These are phyloP conservation scores for Solanum dulcamara DNA, from an alignment of 257 asterid species.

Conservation along the genomic window DNA sequence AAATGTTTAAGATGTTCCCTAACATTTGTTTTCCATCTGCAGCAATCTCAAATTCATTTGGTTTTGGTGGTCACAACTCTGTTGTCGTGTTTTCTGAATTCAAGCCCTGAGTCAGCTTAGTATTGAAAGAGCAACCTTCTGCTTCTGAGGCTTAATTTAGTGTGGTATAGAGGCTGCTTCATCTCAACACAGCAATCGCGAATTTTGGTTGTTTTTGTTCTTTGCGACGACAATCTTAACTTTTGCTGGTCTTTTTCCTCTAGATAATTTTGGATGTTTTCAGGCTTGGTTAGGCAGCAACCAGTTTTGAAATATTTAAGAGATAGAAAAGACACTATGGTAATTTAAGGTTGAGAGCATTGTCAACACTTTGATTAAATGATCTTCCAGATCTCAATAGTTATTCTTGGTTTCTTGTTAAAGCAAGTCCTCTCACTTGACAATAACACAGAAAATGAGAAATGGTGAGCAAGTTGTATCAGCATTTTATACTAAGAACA, in stretches of 20 bases:
- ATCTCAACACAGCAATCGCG: neutral
- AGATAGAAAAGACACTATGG: neutral
- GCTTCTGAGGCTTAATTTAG: neutral
- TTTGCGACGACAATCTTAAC: neutral
- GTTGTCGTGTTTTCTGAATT: slow-evolving; percentile 62
- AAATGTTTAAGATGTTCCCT: neutral
- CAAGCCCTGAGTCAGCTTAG: slow-evolving; percentile 37
- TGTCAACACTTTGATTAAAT: neutral
- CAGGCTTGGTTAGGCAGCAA: slow-evolving; percentile 10
- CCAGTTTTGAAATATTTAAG: neutral
- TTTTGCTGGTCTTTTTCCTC: neutral
- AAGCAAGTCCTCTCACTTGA: neutral
- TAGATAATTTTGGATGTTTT: neutral
- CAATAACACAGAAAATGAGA: neutral
- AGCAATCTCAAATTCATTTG: slow-evolving; percentile 78
- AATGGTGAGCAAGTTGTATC: neutral
- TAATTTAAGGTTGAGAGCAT: neutral
- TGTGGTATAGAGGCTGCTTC: neutral
- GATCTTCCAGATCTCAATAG: neutral
- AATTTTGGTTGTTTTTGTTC: slow-evolving; percentile 8
- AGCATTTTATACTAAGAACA: neutral
- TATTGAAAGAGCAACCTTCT: slow-evolving; percentile 6
- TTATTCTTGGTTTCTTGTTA: neutral
- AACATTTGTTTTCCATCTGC: slow-evolving; percentile 16
- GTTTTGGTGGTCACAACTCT: slow-evolving; percentile 84